Conservation (phyloP, 257 asterid species). For the Forsythia suspensa region DNA sequence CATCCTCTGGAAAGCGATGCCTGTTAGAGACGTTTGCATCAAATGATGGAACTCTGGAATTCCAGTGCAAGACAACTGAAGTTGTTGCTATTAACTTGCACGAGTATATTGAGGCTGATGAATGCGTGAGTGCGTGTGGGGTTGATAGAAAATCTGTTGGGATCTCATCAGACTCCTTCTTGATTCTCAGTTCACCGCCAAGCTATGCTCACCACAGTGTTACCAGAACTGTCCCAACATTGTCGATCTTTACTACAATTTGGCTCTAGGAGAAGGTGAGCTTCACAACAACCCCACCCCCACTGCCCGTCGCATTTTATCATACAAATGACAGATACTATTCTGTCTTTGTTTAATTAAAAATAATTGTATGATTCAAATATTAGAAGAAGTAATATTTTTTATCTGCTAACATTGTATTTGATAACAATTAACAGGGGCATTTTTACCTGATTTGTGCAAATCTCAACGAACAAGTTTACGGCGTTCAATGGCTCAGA, state of each 20-base stretch:
- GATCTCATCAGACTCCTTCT: conserved; percentile 34
- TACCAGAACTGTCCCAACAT: conserved; percentile 34
- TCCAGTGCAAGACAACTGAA: conserved; percentile 35
- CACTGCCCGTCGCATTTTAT: too few species aligned
- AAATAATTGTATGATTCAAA: too few species aligned
- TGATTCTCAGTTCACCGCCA: conserved; percentile 14
- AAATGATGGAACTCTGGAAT: neutral
- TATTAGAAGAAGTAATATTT: too few species aligned
- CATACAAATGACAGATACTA: too few species aligned
- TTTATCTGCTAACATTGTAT: too few species aligned
- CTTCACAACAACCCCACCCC: too few species aligned
- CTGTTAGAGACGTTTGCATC: conserved; percentile 27
- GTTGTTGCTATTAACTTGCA: conserved; percentile 9
- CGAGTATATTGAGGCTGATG: conserved; percentile 25
- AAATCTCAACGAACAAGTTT: too few species aligned
- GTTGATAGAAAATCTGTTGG: conserved; percentile 30
- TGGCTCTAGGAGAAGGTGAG: conserved; percentile 41
- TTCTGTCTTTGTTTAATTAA: too few species aligned
- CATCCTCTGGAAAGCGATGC: conserved; percentile 39
- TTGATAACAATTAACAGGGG: too few species aligned
- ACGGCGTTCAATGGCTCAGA: too few species aligned
- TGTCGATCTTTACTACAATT: conserved; percentile 35
- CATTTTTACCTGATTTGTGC: too few species aligned
- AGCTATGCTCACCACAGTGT: conserved; percentile 33
- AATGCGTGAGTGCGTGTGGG: conserved; percentile 34